Evolutionary conservation across 352 stramenopile genomes (phyloP).

Genomic region (Phytophthora pluvialis): DNA sequence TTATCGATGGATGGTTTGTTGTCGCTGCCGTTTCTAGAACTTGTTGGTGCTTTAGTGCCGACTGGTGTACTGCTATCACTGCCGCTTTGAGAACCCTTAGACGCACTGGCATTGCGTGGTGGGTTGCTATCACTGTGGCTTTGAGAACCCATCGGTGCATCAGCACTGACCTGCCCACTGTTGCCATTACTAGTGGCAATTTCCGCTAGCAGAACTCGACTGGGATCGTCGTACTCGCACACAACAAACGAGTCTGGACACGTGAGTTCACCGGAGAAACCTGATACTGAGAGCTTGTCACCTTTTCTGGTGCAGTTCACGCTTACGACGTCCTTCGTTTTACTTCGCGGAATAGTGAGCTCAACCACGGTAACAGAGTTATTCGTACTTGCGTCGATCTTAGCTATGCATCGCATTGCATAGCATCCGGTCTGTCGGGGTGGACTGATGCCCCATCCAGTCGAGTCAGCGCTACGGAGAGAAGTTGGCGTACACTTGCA

Average conservation of each 20-base stretch:
- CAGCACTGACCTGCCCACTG: neutral
- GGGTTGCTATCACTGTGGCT: neutral
- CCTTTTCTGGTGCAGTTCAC: slow-evolving; percentile 56
- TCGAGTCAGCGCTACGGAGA: slow-evolving; percentile 60
- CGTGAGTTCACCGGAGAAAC: slow-evolving; percentile 59
- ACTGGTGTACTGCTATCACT: neutral
- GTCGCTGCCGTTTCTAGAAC: neutral
- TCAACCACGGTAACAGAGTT: slow-evolving; percentile 31
- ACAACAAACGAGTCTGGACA: slow-evolving; percentile 73
- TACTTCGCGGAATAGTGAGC: slow-evolving; percentile 43
- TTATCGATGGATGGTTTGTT: neutral
- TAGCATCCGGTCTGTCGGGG: slow-evolving; percentile 70
- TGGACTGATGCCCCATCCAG: slow-evolving; percentile 49
- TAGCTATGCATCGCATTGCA: slow-evolving; percentile 48
- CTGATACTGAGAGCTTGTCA: slow-evolving; percentile 41
- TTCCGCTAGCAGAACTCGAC: neutral
- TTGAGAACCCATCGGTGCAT: neutral
- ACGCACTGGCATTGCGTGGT: too few species aligned
- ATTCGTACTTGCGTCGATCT: slow-evolving; percentile 1
- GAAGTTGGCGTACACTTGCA: slow-evolving; percentile 72
- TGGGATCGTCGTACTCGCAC: slow-evolving; percentile 37
- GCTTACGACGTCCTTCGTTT: slow-evolving; percentile 20
- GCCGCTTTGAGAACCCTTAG: neutral
- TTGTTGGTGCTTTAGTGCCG: neutral
- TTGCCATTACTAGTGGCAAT: neutral